Percentiles rank a stretch among this genome's conserved stretches.
Conservation (phyloP, 805 yeast species). For the Barnettozyma californica region DNA sequence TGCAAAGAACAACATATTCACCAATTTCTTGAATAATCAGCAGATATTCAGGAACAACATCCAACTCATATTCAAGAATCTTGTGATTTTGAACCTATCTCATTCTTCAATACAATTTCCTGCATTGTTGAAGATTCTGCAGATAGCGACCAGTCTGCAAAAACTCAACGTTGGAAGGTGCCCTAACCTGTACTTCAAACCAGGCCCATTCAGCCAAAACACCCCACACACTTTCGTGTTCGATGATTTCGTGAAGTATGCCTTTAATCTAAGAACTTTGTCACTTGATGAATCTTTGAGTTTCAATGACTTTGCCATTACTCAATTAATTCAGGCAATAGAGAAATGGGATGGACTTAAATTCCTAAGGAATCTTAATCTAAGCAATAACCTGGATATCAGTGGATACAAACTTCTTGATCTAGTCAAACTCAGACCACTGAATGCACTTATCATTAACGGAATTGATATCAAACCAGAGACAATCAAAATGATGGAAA, state of each 20-base stretch:
- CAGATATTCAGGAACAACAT: slow-evolving; percentile 7
- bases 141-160: background rate
- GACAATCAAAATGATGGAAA: slow-evolving; percentile 18
- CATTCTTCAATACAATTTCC: slow-evolving; percentile 22
- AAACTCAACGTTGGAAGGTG: slow-evolving; percentile 18
- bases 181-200: slow-evolving; percentile 17
- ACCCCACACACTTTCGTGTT: slow-evolving; percentile 17
- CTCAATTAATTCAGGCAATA: slow-evolving; percentile 12
- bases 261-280: slow-evolving; percentile 16
- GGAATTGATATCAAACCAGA: slow-evolving; percentile 18
- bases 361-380: slow-evolving; percentile 15
- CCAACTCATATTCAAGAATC: slow-evolving; percentile 10
- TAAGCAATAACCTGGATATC: slow-evolving; percentile 20
- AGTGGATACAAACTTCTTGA: slow-evolving; percentile 23
- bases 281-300: slow-evolving; percentile 22
- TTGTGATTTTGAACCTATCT: slow-evolving; percentile 18
- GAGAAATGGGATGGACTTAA: background rate
- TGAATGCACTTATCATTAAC: slow-evolving; percentile 17
- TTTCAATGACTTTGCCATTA: slow-evolving; percentile 20
- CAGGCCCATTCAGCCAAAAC: slow-evolving; percentile 11
- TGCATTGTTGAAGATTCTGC: slow-evolving; percentile 15
- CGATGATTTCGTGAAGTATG: slow-evolving; percentile 14
- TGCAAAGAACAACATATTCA: slow-evolving; percentile 4
- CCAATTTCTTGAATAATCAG: slow-evolving; percentile 6
- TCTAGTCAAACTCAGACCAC: slow-evolving; percentile 9